Base-by-base conservation (phyloP, 2,329 filamentous ascomycete species). In the Colletotrichum cereale region DNA sequence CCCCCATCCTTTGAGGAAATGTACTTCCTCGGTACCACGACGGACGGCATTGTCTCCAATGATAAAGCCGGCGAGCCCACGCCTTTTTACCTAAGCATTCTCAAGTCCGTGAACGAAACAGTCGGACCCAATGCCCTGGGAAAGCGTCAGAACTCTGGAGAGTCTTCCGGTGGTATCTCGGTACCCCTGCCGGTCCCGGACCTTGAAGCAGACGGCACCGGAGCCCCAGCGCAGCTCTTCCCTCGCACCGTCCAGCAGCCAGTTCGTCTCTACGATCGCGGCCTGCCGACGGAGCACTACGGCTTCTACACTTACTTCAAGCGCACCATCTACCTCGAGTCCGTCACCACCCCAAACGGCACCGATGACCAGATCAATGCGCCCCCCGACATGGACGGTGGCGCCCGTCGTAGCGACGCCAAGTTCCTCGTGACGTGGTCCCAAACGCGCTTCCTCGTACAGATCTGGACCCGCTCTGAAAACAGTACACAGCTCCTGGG, bases 271-370 rank as follows among this genome's bases (percentile, higher is more conserved):
- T 98, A 91, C 80, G 94, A 98, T 79, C 92, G 95, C 26, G 95
- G 93, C 24, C 85, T 93, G 36, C 84, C 88, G 2, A 92, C 91
- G 0, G 96, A 98, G 80, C 94, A 97, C 82, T 98, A 97, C 80
- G 94, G 94, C 2, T 98, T 98, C 83, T 98, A 97, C 83, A 93
- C 89, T 0, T 97, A 97, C 84, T 98, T 93, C 81, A 91, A 95
- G 82, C 93, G 95, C 74, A 92, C 92, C 11, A 93, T 97, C 74
- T 97, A 96, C 84, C 86, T 97, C 73, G 90, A 91, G 75, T 90
- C 89, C 21, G 82, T 86, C 14, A 81, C 82, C 0, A 79, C 83
- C 1, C 78, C 89, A 69, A 86, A 87, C 73, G 77, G 77, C n/a
- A 84, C 84, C 42, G 73, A 78, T 21, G 77, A 78, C 18, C 78